A percentile compares a stretch with the other conserved stretches of the same genome.
phyloP scores from a whole-genome alignment of 768 basidiomycete genomes.

The Phlebiopsis gigantea region DNA sequence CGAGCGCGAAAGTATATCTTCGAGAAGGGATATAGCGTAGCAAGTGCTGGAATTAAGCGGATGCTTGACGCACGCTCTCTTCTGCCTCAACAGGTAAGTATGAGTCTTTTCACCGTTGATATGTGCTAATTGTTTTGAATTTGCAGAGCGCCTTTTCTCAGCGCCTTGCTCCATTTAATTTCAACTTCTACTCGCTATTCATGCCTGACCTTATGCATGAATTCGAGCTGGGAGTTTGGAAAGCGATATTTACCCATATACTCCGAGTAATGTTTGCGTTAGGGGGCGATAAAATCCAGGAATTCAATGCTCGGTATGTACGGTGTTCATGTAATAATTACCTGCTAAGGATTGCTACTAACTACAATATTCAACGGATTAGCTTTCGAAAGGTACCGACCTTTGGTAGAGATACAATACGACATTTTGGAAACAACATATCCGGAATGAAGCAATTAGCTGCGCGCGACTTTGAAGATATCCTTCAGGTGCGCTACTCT shows the following conservation, averaged over 20 bases:
- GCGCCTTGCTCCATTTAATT: conserved; percentile 8
- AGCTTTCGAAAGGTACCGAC: conserved; percentile 22
- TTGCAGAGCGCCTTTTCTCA: conserved; percentile 28
- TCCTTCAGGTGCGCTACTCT: conserved; percentile 20
- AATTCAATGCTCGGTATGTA: conserved; percentile 14
- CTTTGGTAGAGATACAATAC: conserved; percentile 23
- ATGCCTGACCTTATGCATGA: conserved; percentile 28
- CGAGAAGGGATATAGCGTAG: conserved; percentile 10
- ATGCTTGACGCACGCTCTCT: too few species aligned
- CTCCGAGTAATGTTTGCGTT: conserved; percentile 19
- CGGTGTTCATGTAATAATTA: too few species aligned
- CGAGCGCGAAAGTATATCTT: conserved; percentile 17
- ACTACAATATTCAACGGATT: conserved; percentile 34
- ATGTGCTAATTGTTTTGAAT: too few species aligned
- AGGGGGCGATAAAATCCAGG: background rate
- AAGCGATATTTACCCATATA: conserved; percentile 23
- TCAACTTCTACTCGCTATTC: conserved; percentile 22
- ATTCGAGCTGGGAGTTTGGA: conserved; percentile 29
- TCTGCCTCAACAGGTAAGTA: too few species aligned
- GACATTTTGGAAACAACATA: conserved; percentile 21
- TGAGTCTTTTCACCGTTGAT: too few species aligned
- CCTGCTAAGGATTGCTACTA: conserved; percentile 29
- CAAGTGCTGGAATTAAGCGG: conserved; percentile 8
- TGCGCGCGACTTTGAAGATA: conserved; percentile 24
- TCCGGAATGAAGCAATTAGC: conserved; percentile 24